Evolutionary conservation across 1,139 yeast species (phyloP), one percentile per base, ranked within the genome.

Genomic region (Ashbya aceris): DNA sequence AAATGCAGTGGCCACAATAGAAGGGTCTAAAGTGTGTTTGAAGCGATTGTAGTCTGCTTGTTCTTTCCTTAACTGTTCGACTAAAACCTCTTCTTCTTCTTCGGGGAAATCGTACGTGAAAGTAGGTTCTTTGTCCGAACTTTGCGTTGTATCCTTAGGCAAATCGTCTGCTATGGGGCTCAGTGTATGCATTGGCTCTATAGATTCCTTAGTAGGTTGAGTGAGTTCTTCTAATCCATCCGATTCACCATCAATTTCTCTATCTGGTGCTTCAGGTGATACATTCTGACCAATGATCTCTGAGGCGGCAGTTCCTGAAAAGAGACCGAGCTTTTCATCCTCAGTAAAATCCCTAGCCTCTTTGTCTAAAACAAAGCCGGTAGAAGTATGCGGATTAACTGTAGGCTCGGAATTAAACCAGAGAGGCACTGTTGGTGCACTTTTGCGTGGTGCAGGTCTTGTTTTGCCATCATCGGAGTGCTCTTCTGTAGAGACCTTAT

Each of bases 31-130:
- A 14, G 68, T 65, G 11, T 68, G 60, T 30, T 76, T 76, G 53
- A 91, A 83, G 12, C 73, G 63, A 42, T 76, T 79, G 56, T 83
- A 85, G 42, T 84, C 95, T 30, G 67, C 69, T 41, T 78, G 83
- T 58, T 91, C 98, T 38, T 73, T 72, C 36, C 69, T 69, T 46
- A 89, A 62, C 50, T 79, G 83, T 33, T 76, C 71, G 2, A 73
- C 69, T 2, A 86, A 62, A 11, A 76, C 73, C 27, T 76, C 78
- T 44, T 85, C 95, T 45, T 89, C 96, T 28, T 78, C 80, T 44
- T 83, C 87, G 23, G 79, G 83, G 58, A 77, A 84, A 45, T 76
- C 83, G 51, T 79, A 81, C 45, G 79, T 83, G 6, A 73, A 17
- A 17, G 23, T 17, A 17, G 23, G 6, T 17, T 17, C 23, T 17